These are phyloP conservation scores for Spathaspora gorwiae DNA, from an alignment of 805 yeast species.

Conservation along the genomic window DNA sequence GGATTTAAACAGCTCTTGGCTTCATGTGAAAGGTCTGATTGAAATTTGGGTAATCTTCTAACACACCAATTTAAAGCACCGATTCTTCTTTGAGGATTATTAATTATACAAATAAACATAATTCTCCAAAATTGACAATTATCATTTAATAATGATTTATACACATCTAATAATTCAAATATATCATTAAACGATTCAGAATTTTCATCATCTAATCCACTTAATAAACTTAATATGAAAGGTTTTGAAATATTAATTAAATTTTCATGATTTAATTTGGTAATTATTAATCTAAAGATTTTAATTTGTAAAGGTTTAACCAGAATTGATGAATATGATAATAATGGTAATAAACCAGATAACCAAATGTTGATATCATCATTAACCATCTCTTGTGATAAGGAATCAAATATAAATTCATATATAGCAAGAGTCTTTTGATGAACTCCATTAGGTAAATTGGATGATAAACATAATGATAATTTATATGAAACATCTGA, in stretches of 20 bases:
- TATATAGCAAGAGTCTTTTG: constrained; percentile 81
- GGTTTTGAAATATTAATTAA: constrained; percentile 62
- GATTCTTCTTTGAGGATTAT: constrained; percentile 72
- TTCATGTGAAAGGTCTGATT: constrained; percentile 32
- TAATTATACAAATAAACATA: constrained; percentile 66
- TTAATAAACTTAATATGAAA: constrained; percentile 65
- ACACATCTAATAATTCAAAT: constrained; percentile 53
- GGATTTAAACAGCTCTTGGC: constrained; percentile 65
- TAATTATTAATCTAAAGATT: constrained; percentile 51
- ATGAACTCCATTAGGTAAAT: constrained; percentile 93
- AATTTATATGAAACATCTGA: constrained; percentile 64
- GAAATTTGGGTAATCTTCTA: constrained; percentile 59
- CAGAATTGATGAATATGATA: constrained; percentile 84
- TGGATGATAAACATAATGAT: constrained; percentile 74
- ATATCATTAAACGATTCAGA: constrained; percentile 72
- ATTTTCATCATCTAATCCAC: constrained; percentile 91
- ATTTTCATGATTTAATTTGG: constrained; percentile 30
- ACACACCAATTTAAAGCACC: constrained; percentile 82
- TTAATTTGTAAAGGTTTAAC: constrained; percentile 75
- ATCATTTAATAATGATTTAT: constrained; percentile 54
- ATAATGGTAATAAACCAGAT: constrained; percentile 86
- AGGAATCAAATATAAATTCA: constrained; percentile 58
- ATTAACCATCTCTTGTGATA: constrained; percentile 54
- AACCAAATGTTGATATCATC: constrained; percentile 70
- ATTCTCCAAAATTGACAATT: constrained; percentile 85